phyloP scores from a whole-genome alignment of 2,329 filamentous ascomycete species.

The Thermoascus crustaceus region DNA sequence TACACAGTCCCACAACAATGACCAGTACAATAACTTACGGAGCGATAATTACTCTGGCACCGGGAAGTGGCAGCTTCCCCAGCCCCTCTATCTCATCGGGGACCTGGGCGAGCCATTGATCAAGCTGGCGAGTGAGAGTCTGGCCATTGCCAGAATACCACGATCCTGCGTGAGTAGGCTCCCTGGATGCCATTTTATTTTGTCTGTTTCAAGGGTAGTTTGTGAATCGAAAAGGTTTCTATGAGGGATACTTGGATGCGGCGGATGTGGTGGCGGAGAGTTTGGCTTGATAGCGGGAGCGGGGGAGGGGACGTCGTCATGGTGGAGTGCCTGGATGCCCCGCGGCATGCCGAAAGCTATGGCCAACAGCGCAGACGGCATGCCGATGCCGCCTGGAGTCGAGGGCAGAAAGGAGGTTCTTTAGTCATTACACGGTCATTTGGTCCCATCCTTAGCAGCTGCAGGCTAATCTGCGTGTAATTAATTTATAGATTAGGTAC shows the following conservation, averaged over 20 bases:
- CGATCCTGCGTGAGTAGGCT: conserved; percentile 69
- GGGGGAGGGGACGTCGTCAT: conserved; percentile 20
- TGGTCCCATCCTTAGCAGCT: too few species aligned
- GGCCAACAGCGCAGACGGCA: conserved; percentile 6
- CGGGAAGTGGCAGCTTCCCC: conserved; percentile 58
- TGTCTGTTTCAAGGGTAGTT: too few species aligned
- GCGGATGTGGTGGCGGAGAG: too few species aligned
- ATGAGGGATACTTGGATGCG: not conserved
- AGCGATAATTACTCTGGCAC: conserved; percentile 79
- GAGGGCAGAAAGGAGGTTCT: too few species aligned
- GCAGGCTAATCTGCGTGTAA: too few species aligned
- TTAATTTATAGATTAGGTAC: too few species aligned
- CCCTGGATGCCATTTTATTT: conserved; percentile 35
- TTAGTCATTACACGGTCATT: too few species aligned
- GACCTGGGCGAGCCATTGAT: conserved; percentile 65
- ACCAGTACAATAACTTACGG: conserved; percentile 55
- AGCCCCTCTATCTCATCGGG: conserved; percentile 57
- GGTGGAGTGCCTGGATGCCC: conserved; percentile 11
- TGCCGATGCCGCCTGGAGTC: conserved; percentile 8
- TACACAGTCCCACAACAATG: conserved; percentile 19
- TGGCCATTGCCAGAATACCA: conserved; percentile 67
- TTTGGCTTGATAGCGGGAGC: conserved; percentile 14
- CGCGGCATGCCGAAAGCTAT: conserved; percentile 10
- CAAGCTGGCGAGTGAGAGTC: conserved; percentile 60
- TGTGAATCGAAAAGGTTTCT: not conserved